Evolutionary conservation across 2,329 filamentous ascomycete species (phyloP).

Genomic region (Chalara sp.): DNA sequence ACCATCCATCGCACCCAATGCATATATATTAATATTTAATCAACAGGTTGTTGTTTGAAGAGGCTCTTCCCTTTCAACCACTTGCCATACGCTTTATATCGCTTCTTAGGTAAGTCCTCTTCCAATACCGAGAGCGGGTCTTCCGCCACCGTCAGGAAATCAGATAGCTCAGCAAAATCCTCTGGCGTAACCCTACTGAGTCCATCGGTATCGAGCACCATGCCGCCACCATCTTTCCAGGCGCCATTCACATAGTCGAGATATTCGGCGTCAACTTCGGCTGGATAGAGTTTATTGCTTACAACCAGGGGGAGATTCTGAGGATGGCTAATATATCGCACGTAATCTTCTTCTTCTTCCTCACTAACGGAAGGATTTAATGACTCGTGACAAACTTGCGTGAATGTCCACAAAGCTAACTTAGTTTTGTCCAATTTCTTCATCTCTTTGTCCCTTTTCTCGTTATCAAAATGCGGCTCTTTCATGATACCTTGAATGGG

Average conservation of each 20-base stretch:
- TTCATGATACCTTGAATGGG: slow-evolving; percentile 50
- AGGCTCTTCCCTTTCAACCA: slow-evolving; percentile 93
- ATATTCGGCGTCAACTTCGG: slow-evolving; percentile 60
- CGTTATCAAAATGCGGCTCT: slow-evolving; percentile 27
- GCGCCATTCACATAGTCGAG: slow-evolving; percentile 70
- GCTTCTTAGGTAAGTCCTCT: slow-evolving; percentile 83
- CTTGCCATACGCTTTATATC: slow-evolving; percentile 93
- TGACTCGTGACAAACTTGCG: slow-evolving; percentile 77
- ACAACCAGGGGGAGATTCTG: slow-evolving; percentile 80
- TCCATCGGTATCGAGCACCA: slow-evolving; percentile 1
- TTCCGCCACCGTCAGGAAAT: slow-evolving; percentile 69
- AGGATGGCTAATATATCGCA: slow-evolving; percentile 81
- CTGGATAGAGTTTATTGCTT: slow-evolving; percentile 54
- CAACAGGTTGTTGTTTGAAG: slow-evolving; percentile 79
- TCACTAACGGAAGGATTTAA: slow-evolving; percentile 75
- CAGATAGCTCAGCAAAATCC: slow-evolving; percentile 66
- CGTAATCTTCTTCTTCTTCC: slow-evolving; percentile 78
- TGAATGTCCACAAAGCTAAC: slow-evolving; percentile 81
- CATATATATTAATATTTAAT: slow-evolving; percentile 18
- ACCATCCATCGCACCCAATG: too few species aligned
- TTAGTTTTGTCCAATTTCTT: slow-evolving; percentile 68
- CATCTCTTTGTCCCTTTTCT: slow-evolving; percentile 38
- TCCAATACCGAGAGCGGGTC: slow-evolving; percentile 83
- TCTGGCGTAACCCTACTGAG: slow-evolving; percentile 22
- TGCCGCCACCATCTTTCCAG: slow-evolving; percentile 41